phyloP scores from a whole-genome alignment of 2,329 filamentous ascomycete species.

The Alternaria sp. region DNA sequence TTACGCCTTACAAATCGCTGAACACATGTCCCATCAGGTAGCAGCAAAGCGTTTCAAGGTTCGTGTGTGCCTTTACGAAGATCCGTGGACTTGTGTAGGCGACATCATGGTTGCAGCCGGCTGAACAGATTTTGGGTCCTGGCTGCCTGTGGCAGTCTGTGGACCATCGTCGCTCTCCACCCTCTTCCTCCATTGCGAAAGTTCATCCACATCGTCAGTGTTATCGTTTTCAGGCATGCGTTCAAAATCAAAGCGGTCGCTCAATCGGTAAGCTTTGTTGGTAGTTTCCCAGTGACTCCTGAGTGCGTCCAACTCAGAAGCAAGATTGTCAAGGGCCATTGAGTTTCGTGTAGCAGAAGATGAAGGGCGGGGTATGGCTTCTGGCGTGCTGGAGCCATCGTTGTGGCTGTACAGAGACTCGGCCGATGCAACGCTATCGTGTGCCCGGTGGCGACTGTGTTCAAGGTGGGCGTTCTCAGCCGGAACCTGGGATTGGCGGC shows the following conservation, averaged over 20 bases:
- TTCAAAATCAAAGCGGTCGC: conserved; percentile 89
- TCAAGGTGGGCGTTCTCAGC: conserved; percentile 42
- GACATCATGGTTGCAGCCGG: background rate
- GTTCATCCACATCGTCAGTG: conserved; percentile 38
- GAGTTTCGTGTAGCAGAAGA: conserved; percentile 59
- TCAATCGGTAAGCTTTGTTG: conserved; percentile 92
- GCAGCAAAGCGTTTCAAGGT: background rate
- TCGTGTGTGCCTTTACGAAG: background rate
- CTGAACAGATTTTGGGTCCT: conserved; percentile 4
- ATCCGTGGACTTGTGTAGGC: conserved; percentile 2
- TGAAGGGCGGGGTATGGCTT: conserved; percentile 33
- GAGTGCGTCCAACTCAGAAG: conserved; percentile 88
- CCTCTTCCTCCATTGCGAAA: conserved; percentile 44
- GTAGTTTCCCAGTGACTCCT: conserved; percentile 94
- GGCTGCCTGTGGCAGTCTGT: conserved; percentile 7
- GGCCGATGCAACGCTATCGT: conserved; percentile 67
- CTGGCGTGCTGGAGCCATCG: conserved; percentile 44
- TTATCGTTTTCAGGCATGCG: conserved; percentile 49
- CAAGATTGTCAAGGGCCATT: conserved; percentile 84
- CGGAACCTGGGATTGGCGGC: conserved; percentile 68
- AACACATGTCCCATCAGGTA: background rate
- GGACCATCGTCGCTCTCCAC: conserved; percentile 40
- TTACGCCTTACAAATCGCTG: background rate
- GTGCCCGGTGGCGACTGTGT: conserved; percentile 50
- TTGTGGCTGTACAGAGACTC: conserved; percentile 58